These are phyloP conservation scores for Thermomucor indicae-seudaticae DNA, from an alignment of 371 early-diverging fungal genomes.

Conservation along the genomic window DNA sequence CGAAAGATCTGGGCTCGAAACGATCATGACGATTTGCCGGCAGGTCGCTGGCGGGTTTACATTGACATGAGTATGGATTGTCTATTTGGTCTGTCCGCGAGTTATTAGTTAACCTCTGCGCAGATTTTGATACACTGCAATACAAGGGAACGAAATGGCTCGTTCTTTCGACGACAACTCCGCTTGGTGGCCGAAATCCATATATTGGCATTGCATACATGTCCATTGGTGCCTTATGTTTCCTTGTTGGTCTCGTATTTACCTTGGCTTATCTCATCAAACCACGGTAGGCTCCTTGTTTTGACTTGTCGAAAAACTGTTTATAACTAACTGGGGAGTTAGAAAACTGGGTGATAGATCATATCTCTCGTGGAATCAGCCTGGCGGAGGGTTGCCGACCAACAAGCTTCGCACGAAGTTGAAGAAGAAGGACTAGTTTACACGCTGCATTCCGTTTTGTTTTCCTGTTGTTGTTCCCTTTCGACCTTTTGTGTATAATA, in stretches of 20 bases:
- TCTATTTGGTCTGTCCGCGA: no score
- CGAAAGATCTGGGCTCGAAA: conserved; percentile 92
- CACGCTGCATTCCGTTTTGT: no score
- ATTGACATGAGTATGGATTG: conserved; percentile 59
- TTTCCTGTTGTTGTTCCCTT: no score
- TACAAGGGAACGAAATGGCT: conserved; percentile 93
- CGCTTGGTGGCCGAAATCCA: conserved; percentile 93
- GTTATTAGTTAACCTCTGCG: no score
- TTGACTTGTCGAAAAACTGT: neutral
- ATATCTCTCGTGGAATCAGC: conserved; percentile 39
- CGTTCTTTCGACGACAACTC: conserved; percentile 86
- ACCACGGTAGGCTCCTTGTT: conserved; percentile 68
- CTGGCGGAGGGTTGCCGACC: conserved; percentile 32
- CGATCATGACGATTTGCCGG: conserved; percentile 46
- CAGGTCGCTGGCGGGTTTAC: conserved; percentile 62
- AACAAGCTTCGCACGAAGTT: conserved; percentile 11
- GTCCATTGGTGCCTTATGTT: conserved; percentile 80
- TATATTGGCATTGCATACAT: conserved; percentile 94
- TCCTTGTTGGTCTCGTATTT: conserved; percentile 81
- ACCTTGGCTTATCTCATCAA: conserved; percentile 78
- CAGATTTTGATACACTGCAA: conserved; percentile 77
- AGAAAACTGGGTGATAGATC: conserved; percentile 44
- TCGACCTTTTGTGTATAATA: no score
- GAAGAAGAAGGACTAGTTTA: conserved; percentile 4
- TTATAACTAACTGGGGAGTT: neutral